These are phyloP conservation scores for Trichophyton simii DNA, from an alignment of 2,329 filamentous ascomycete species.

Conservation along the genomic window DNA sequence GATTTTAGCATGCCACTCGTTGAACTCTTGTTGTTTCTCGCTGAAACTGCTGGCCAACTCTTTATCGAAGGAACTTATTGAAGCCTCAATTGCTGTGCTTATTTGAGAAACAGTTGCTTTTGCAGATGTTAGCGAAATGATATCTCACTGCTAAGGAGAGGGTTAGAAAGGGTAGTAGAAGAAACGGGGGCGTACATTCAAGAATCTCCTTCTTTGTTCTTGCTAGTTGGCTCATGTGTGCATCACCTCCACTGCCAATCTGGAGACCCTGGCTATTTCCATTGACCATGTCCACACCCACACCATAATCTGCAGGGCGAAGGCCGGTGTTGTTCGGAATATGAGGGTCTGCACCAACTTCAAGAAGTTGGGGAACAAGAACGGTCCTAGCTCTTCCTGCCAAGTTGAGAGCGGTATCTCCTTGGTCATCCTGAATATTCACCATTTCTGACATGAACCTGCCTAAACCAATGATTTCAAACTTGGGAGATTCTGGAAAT, in stretches of 20 bases:
- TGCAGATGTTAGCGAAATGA: constrained; percentile 23
- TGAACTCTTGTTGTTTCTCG: constrained; percentile 70
- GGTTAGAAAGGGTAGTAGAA: not conserved
- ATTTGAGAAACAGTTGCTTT: constrained; percentile 29
- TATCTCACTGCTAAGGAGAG: not conserved
- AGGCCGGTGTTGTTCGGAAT: constrained; percentile 85
- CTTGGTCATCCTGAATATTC: constrained; percentile 84
- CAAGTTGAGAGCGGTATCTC: constrained; percentile 89
- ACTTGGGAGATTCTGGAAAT: constrained; percentile 17
- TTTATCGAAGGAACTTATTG: constrained; percentile 64
- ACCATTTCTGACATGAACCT: constrained; percentile 96
- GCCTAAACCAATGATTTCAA: constrained; percentile 68
- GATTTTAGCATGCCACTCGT: constrained; percentile 67
- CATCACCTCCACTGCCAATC: constrained; percentile 36
- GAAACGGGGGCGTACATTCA: constrained; percentile 24
- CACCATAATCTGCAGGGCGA: constrained; percentile 84
- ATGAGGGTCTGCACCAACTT: constrained; percentile 86
- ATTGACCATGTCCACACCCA: constrained; percentile 54
- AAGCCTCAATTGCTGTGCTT: constrained; percentile 59
- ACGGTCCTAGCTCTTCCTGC: constrained; percentile 89
- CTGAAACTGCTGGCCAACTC: constrained; percentile 71
- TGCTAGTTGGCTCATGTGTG: constrained; percentile 32
- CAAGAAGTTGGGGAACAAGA: constrained; percentile 91
- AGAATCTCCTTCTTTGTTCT: constrained; percentile 36
- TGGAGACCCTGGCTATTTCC: constrained; percentile 27